Percentiles rank a stretch among this genome's conserved stretches.
Conservation (phyloP, 257 asterid genomes). For the Voacanga thouarsii region DNA sequence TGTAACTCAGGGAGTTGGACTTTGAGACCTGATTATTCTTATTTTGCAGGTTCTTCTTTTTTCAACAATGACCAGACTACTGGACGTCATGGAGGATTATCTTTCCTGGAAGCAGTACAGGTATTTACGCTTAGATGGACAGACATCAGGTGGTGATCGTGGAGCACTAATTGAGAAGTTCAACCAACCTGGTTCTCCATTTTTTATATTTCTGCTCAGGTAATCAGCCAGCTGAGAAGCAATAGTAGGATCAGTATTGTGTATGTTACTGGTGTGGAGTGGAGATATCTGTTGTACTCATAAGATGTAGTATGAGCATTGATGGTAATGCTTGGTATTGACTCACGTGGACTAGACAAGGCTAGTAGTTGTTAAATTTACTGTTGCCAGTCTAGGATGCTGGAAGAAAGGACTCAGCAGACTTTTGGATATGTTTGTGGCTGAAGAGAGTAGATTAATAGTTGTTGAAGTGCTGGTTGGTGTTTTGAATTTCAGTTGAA, state of each 20-base stretch:
- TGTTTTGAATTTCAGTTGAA: not conserved
- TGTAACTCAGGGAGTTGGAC: not conserved
- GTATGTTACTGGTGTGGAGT: not conserved
- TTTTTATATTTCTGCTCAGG: conserved; percentile 95
- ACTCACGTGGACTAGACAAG: not conserved
- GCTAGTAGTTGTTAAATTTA: not conserved
- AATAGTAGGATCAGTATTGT: conserved; percentile 5
- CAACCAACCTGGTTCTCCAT: conserved; percentile 86
- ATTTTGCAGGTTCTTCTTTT: conserved; percentile 83
- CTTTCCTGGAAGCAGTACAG: conserved; percentile 91
- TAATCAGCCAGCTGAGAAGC: conserved; percentile 30
- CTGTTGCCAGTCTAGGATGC: not conserved
- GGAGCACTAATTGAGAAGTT: conserved; percentile 87
- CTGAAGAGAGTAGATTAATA: not conserved
- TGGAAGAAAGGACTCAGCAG: not conserved
- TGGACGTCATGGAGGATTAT: conserved; percentile 99
- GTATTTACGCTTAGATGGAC: conserved; percentile 96
- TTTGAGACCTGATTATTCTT: conserved; percentile 1
- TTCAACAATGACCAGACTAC: conserved; percentile 98
- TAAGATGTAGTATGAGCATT: not conserved
- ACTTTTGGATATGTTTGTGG: not conserved
- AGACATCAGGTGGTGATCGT: conserved; percentile 97
- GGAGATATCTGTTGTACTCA: not conserved
- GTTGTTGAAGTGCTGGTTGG: not conserved
- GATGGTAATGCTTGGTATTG: not conserved